phyloP scores from a whole-genome alignment of 495 filamentous ascomycete species.

The Melanomma pulvis-pyrius region DNA sequence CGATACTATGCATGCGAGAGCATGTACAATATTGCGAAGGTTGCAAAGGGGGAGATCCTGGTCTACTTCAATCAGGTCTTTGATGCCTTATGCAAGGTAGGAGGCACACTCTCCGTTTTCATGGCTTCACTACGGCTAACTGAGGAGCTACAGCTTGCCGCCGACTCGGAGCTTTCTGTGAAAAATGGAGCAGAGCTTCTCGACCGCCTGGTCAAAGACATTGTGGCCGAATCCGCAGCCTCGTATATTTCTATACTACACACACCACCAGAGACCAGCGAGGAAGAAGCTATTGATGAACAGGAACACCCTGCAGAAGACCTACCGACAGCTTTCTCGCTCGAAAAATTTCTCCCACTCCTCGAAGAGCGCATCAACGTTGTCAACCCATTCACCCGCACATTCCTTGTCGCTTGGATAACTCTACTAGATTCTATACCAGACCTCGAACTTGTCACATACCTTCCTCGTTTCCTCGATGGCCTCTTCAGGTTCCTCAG shows the following conservation, averaged over 20 bases:
- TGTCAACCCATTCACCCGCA: slow-evolving; percentile 89
- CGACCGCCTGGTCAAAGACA: slow-evolving; percentile 96
- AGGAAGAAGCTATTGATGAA: slow-evolving; percentile 42
- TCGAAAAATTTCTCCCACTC: slow-evolving; percentile 87
- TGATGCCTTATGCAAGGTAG: slow-evolving; percentile 92
- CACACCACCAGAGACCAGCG: slow-evolving; percentile 52
- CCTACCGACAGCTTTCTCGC: slow-evolving; percentile 86
- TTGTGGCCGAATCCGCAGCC: slow-evolving; percentile 93
- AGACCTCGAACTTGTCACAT: slow-evolving; percentile 91
- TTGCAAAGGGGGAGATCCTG: slow-evolving; percentile 95
- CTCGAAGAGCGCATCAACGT: slow-evolving; percentile 91
- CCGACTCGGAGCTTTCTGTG: slow-evolving; percentile 93
- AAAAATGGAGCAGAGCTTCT: slow-evolving; percentile 98
- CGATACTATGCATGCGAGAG: slow-evolving; percentile 99
- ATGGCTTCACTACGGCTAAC: not conserved
- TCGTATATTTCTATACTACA: slow-evolving; percentile 91
- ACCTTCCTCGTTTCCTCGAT: slow-evolving; percentile 86
- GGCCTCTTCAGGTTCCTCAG: slow-evolving; percentile 92
- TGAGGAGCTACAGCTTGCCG: slow-evolving; percentile 69
- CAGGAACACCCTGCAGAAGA: slow-evolving; percentile 42
- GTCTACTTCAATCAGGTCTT: slow-evolving; percentile 98
- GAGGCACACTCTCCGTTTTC: slow-evolving; percentile 9
- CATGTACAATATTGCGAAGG: slow-evolving; percentile 99
- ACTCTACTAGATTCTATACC: slow-evolving; percentile 94
- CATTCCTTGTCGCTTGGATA: slow-evolving; percentile 95